Evolutionary conservation across 2,329 filamentous ascomycete genomes (phyloP).

Genomic region (Fusarium nelsonii): DNA sequence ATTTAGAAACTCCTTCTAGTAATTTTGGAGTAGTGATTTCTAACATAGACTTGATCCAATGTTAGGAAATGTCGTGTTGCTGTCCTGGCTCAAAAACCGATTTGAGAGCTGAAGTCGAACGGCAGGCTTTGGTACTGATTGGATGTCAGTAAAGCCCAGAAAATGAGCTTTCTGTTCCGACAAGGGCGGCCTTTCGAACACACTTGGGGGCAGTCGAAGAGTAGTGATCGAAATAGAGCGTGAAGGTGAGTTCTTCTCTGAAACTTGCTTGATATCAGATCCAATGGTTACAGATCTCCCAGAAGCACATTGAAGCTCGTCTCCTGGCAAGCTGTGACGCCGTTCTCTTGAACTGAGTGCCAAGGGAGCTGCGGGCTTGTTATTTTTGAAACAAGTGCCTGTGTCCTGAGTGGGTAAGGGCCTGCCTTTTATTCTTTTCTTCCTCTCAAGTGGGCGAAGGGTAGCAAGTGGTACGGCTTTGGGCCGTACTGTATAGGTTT

Average conservation of each 20-base stretch:
- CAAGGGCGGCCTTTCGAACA: background rate
- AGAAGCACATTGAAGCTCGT: constrained; percentile 24
- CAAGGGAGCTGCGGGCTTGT: background rate
- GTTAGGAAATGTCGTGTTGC: background rate
- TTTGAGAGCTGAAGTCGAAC: background rate
- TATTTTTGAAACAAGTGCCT: background rate
- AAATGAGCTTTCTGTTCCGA: background rate
- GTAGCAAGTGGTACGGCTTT: constrained; percentile 6
- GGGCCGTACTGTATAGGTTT: background rate
- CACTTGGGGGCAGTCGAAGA: constrained; percentile 7
- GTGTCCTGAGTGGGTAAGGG: background rate
- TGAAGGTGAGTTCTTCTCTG: background rate
- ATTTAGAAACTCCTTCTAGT: background rate
- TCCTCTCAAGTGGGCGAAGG: constrained; percentile 29
- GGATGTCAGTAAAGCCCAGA: background rate
- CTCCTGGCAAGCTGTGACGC: background rate
- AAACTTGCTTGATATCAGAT: background rate
- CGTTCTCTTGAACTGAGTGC: background rate
- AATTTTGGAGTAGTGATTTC: background rate
- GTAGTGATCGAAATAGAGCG: constrained; percentile 18
- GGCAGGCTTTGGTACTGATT: background rate
- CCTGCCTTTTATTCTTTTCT: constrained; percentile 14
- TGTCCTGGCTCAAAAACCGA: constrained; percentile 6
- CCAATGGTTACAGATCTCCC: constrained; percentile 9
- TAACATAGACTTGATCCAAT: constrained; percentile 2